Base-by-base conservation (phyloP, 805 yeast genomes). In the Saccharomycopsis lassenensis region DNA sequence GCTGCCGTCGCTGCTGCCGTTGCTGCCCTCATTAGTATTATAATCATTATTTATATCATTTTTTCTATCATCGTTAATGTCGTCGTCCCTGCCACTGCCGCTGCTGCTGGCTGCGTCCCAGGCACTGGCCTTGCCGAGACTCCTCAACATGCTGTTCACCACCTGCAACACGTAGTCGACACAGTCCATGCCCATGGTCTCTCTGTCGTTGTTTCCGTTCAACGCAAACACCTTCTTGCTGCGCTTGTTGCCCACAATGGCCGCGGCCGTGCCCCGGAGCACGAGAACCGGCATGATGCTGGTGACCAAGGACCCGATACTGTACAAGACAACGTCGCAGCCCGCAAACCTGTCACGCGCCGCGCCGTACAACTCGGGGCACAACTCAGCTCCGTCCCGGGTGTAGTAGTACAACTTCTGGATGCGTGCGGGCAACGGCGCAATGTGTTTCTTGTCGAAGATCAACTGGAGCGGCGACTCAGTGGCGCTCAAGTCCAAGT, bases 301-400 rank as follows among this genome's bases (percentile, higher is more conserved):
- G 0, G 97, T 87, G 78, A 82, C 81, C 24, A 87, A 60, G 1
- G 94, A 81, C 1, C 97, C 96, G 37, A 87, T 81, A 0, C 94
- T 81, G 51, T 76, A 83, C 0, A 87, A 61, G 0, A 86, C 58
- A 10, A 70, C 61, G 24, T 76, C 69, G 0, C 83, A 60, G 3
- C 59, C 50, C 15, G 61, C 49, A 3, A 85, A 51, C 17, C 69
- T 62, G 10, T 29, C 17, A n/a, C 22, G 29, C 5, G 39, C 42
- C 15, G 5, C 14, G 26, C 19, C 11, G 11, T 7, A 20, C 11
- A 18, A 12, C 10, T 18, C 10, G 19, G 29, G 16, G 25, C 34
- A 1, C 68, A 55, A 2, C 72, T 51, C 0, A 78, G 86, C 32
- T 82, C 59, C 2, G 73, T 55, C 46, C 77, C 77, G 1, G 89